Base-by-base conservation (phyloP, 1,139 yeast genomes). In the Kodamaea sp. region DNA sequence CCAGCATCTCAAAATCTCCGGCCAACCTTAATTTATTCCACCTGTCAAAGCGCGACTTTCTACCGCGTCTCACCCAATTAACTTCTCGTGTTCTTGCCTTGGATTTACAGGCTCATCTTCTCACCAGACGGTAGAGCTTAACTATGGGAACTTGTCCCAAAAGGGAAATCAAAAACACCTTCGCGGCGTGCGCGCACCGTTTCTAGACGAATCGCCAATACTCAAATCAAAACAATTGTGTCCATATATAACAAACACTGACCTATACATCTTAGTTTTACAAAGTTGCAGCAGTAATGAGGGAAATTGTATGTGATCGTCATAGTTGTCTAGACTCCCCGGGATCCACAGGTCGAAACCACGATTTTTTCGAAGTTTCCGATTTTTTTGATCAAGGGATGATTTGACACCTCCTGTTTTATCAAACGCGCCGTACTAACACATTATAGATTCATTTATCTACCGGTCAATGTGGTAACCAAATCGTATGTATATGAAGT, bases 391-490 rank as follows among this genome's bases (percentile, higher is more conserved):
- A n/a, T n/a, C n/a, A n/a, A n/a, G n/a, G n/a, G n/a, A n/a, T n/a
- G n/a, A n/a, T n/a, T n/a, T n/a, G n/a, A n/a, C n/a, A n/a, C n/a
- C n/a, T n/a, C 14, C 14, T 15, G 7, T 15, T 19, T 12, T 12
- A 12, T 22, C 26, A 31, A 31, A 28, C 37, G 34, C 40, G 35
- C 28, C 27, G 28, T 53, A 54, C 59, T 54, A 59, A 56, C 63
- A 29, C 37, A 34, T 32, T 18, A 35, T 60, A 83, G 92, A 87
- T 90, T 66, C 97, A 90, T 69, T 78, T 90, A 66, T 90, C 97
- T 44, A 84, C 97, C 39, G 97, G 97, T 67, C 97, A 90, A 74
- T 92, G 98, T 81, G 98, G 98, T 81, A 92, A 92, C 80, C 98
- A 92, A 73, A 89, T 92, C 55, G 90, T 79, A 73, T 51, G 84